Percentiles rank a stretch among this genome's conserved stretches.
phyloP scores from a whole-genome alignment of 768 basidiomycete genomes.

The Glaciozyma antarctica region DNA sequence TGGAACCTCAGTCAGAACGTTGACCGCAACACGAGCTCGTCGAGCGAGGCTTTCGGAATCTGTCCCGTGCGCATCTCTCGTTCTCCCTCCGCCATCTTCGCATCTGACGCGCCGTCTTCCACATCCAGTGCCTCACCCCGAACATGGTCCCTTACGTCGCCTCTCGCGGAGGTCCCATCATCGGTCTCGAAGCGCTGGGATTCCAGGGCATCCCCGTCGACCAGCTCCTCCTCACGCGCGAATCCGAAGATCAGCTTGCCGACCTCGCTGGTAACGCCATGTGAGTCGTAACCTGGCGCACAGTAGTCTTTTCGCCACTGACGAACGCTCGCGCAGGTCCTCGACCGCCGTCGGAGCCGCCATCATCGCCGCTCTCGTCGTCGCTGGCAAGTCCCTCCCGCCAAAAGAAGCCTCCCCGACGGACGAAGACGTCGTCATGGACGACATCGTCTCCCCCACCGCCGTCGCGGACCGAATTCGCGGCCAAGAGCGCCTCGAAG shows the following conservation, averaged over 20 bases:
- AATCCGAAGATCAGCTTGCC: constrained; percentile 84
- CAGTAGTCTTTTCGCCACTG: background rate
- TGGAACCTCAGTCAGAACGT: constrained; percentile 98
- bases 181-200: constrained; percentile 81
- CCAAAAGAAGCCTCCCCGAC: background rate
- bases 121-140: constrained; percentile 63
- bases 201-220: constrained; percentile 92
- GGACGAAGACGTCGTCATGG: constrained; percentile 32
- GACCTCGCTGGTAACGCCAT: constrained; percentile 95
- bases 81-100: constrained; percentile 40
- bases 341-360: constrained; percentile 89
- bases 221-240: constrained; percentile 79
- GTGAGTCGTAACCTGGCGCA: constrained; percentile 35
- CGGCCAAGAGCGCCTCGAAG: constrained; percentile 50
- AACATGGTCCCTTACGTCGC: constrained; percentile 96
- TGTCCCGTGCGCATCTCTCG: constrained; percentile 40
- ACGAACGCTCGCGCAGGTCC: constrained; percentile 41
- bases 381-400: constrained; percentile 43
- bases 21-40: constrained; percentile 61
- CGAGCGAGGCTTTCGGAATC: constrained; percentile 68
- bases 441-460: constrained; percentile 47
- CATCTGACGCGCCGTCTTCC: background rate
- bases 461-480: constrained; percentile 61
- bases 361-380: constrained; percentile 68
- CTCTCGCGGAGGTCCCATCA: constrained; percentile 90